Conservation (phyloP, 768 basidiomycete genomes). For the Phanerochaete carnosa region DNA sequence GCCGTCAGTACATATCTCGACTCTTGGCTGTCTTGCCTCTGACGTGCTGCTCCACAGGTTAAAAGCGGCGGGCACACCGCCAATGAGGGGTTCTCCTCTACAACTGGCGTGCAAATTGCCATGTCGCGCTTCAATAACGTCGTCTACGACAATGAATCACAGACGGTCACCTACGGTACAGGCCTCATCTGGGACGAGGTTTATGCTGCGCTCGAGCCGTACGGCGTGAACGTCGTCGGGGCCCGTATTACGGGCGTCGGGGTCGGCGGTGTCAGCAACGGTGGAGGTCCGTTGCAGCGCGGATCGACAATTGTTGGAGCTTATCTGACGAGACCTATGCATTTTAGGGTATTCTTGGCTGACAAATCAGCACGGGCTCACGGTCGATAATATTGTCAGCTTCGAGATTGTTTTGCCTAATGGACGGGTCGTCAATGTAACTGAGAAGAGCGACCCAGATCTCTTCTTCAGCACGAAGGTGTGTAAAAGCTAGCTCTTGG, state of each 20-base stretch:
- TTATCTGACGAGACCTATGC: background rate
- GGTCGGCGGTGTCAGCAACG: conserved; percentile 34
- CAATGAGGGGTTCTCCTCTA: conserved; percentile 34
- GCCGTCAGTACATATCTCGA: conserved; percentile 37
- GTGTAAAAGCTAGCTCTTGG: background rate
- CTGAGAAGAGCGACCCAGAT: conserved; percentile 28
- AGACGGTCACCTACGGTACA: conserved; percentile 28
- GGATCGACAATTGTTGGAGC: background rate
- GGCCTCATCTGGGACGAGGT: conserved; percentile 66
- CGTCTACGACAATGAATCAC: conserved; percentile 16
- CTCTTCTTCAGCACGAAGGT: conserved; percentile 45
- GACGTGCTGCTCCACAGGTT: conserved; percentile 19
- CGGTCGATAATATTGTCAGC: conserved; percentile 49
- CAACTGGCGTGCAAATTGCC: conserved; percentile 31
- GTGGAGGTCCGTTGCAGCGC: conserved; percentile 42
- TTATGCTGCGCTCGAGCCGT: conserved; percentile 49
- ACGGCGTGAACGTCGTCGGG: conserved; percentile 54
- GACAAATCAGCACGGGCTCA: conserved; percentile 59
- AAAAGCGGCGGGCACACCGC: conserved; percentile 33
- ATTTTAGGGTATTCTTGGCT: conserved; percentile 57
- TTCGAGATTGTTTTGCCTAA: conserved; percentile 58
- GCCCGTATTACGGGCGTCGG: conserved; percentile 50
- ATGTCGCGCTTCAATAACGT: conserved; percentile 29
- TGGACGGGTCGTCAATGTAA: conserved; percentile 37
- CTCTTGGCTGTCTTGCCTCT: background rate